Evolutionary conservation across 2,329 filamentous ascomycete species (phyloP), one percentile per base, ranked within the genome.

Genomic region (Plectosphaerella sp.): DNA sequence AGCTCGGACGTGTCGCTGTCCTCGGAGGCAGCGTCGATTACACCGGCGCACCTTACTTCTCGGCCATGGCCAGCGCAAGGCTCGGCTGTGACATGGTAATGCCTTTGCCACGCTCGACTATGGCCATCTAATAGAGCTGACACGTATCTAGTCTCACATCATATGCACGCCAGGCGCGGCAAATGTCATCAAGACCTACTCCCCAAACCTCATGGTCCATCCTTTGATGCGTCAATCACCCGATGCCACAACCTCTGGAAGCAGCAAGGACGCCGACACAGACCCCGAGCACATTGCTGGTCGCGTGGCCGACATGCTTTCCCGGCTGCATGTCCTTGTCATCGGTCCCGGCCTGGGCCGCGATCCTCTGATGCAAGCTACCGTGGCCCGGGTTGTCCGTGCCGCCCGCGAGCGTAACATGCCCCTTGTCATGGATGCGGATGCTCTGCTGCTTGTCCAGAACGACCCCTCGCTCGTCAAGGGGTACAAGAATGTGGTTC

Each of bases 151-250:
- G 91, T 91, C 87, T 58, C 93, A 97, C 73, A 88, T 99, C 57
- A 96, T 99, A 65, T 99, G 94, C 76, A 96, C 96, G 54, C 91
- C 89, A 10, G 87, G 82, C 51, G 94, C 94, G 3, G 91, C 81
- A 46, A 79, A 83, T 63, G 92, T 97, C 37, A 96, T 99, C 73
- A 99, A 99, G 76, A 90, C 91, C 4, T 99, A 97, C 75, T 97
- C 92, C 18, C 94, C 94, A 3, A 97, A 97, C 68, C 79, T 99
- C 25, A 99, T 99, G 93, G 94, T 99, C 11, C 94, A 97, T 69
- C 94, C 94, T 1, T 82, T 97, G 59, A 93, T 99, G 84, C 88
- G 91, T 28, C 90, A 94, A 70, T 82, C 84, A 45, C 64, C 70
- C 11, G 72, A 61, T 72, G 28, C 4, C 28, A 10, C 28, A 12